Base-by-base conservation (phyloP, 2,329 filamentous ascomycete genomes). In the Phaeosphaeriaceae sp. region DNA sequence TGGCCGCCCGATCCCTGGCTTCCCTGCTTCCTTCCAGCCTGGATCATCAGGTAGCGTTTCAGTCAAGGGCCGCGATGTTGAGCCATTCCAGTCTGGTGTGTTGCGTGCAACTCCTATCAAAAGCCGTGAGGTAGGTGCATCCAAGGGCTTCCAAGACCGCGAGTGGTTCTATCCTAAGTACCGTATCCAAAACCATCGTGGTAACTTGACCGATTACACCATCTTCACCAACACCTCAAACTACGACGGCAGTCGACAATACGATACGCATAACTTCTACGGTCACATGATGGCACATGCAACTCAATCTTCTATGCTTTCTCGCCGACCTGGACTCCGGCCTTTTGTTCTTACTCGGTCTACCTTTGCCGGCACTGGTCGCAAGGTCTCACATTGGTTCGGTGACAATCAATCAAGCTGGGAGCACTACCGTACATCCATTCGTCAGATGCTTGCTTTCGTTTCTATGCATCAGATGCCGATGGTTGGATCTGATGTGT, bases 241-340 rank as follows among this genome's bases (percentile, higher is more conserved):
- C 67, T 79, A 84, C 34, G 86, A 88, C 49, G 87, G 87, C 1
- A 75, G 86, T 30, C 77, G 79, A 16, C 84, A 89, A 70, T 90
- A 89, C 64, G 89, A 92, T 59, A 88, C 85, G 0, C 89, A 92
- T 69, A 92, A 92, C 60, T 72, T 92, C 1, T 91, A 89, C 68
- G 89, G 89, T 1, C 82, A 83, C 62, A 80, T 90, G 85, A 92
- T 92, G 88, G 87, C 86, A 1, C 73, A 78, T 15, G 76, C 83
- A 4, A 88, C 87, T 0, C 81, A 83, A 43, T 71, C 80, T 11
- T 85, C 89, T 1, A 89, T 92, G 87, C 70, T 84, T 6, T 72
- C 76, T 11, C 83, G 88, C 7, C 82, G 87, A 0, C 87, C 89
- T 0, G 68, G 71, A 1, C 73, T 84, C 4, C 83, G 89, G 0